These are phyloP conservation scores for Dimocarpus longan DNA, from an alignment of 345 rosid species.

Conservation along the genomic window DNA sequence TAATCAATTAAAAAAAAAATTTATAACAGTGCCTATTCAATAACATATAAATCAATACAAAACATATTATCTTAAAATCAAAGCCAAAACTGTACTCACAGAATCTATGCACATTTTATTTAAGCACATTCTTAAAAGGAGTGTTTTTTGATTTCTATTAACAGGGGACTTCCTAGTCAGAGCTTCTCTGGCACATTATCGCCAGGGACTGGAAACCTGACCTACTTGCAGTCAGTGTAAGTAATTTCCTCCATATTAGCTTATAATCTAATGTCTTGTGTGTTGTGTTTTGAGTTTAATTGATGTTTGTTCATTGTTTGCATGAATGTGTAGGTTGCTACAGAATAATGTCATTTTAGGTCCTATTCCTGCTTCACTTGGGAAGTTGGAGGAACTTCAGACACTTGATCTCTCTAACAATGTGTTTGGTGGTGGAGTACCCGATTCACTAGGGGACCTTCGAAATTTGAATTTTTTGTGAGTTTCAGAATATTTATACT, in stretches of 20 bases:
- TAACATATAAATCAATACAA: too few relatives aligned
- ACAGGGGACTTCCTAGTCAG: slow-evolving; percentile 96
- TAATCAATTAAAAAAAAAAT: too few relatives aligned
- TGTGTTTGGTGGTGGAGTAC: slow-evolving; percentile 71
- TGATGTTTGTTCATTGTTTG: slow-evolving; percentile 11
- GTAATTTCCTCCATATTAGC: slow-evolving; percentile 29
- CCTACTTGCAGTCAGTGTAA: slow-evolving; percentile 85
- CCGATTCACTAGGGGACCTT: slow-evolving; percentile 75
- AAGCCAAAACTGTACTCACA: too few relatives aligned
- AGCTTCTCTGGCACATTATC: slow-evolving; percentile 88
- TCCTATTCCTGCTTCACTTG: slow-evolving; percentile 74
- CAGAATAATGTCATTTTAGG: slow-evolving; percentile 94
- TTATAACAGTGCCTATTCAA: too few relatives aligned
- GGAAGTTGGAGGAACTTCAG: slow-evolving; percentile 82
- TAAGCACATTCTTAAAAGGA: slow-evolving; percentile 1
- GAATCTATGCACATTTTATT: background rate
- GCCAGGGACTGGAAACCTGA: slow-evolving; percentile 82
- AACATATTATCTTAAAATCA: too few relatives aligned
- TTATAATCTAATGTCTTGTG: background rate
- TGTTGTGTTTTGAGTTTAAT: slow-evolving; percentile 4
- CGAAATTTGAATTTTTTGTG: slow-evolving; percentile 83
- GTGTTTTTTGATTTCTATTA: slow-evolving; percentile 13
- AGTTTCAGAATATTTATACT: slow-evolving; percentile 26
- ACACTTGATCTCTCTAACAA: slow-evolving; percentile 97
- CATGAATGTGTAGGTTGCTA: slow-evolving; percentile 63